These are phyloP conservation scores for Dactylellina drechsleri DNA, from an alignment of 2,329 filamentous ascomycete genomes.

Conservation along the genomic window DNA sequence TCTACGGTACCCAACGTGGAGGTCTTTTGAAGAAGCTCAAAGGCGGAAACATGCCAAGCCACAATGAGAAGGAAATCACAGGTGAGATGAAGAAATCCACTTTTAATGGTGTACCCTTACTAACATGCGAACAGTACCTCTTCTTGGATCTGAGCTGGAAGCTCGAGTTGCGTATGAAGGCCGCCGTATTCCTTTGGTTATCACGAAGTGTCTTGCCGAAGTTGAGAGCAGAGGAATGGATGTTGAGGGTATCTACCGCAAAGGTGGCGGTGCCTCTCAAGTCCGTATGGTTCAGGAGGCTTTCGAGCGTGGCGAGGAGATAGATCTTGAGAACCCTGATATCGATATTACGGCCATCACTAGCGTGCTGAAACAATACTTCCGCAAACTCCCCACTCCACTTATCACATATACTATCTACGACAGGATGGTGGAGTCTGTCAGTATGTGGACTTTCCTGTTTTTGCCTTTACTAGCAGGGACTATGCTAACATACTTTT, in stretches of 20 bases:
- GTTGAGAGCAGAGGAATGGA: constrained; percentile 97
- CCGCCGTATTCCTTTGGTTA: constrained; percentile 86
- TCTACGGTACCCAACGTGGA: constrained; percentile 48
- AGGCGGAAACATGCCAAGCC: constrained; percentile 33
- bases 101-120: not conserved
- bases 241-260: constrained; percentile 95
- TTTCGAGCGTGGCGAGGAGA: constrained; percentile 86
- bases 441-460: constrained; percentile 67
- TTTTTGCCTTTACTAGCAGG: not conserved
- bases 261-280: constrained; percentile 91
- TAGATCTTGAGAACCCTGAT: constrained; percentile 90
- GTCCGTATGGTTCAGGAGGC: constrained; percentile 90
- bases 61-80: constrained; percentile 25
- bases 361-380: constrained; percentile 95
- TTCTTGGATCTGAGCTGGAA: constrained; percentile 90
- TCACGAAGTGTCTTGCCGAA: constrained; percentile 94
- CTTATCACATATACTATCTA: constrained; percentile 93
- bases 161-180: constrained; percentile 89
- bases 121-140: constrained; percentile 61
- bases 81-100: constrained; percentile 19
- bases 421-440: constrained; percentile 84
- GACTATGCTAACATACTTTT: constrained; percentile 63
- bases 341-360: constrained; percentile 97
- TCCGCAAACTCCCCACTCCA: constrained; percentile 88
- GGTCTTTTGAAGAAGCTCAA: constrained; percentile 46